Evolutionary conservation across 495 filamentous ascomycete species (phyloP).

Genomic region (Hypoxylon rickii): DNA sequence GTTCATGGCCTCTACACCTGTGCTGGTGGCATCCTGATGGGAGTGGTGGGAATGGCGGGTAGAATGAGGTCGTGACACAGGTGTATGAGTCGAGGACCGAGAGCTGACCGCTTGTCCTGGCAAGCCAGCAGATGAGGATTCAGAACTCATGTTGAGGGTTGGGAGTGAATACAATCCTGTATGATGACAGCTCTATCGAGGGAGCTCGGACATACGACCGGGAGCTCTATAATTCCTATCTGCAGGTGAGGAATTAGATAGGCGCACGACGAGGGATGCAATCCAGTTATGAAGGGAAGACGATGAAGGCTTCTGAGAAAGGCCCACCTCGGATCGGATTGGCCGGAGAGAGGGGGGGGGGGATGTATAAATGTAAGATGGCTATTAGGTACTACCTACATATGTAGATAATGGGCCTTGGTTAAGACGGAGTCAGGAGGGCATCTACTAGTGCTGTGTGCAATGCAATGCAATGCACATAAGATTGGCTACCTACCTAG

Average conservation of each 20-base stretch:
- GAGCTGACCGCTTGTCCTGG: constrained; percentile 1
- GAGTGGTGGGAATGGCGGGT: constrained; percentile 11
- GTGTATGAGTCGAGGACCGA: constrained; percentile 18
- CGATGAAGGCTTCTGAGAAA: neutral
- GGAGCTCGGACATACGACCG: constrained; percentile 24
- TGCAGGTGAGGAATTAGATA: constrained; percentile 22
- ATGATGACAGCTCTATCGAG: neutral
- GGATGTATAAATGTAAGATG: no score
- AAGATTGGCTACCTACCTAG: neutral
- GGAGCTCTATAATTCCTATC: constrained; percentile 25
- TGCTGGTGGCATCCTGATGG: constrained; percentile 46
- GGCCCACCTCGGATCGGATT: no score
- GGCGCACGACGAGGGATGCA: constrained; percentile 6
- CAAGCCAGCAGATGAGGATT: no score
- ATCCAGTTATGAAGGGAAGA: constrained; percentile 14
- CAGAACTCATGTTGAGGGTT: constrained; percentile 9
- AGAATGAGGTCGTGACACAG: constrained; percentile 10
- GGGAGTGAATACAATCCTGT: constrained; percentile 11
- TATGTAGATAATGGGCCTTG: no score
- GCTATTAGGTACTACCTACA: no score
- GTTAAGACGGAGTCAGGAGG: no score
- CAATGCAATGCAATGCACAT: no score
- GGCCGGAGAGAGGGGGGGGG: no score
- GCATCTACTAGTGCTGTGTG: no score
- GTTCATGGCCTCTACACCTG: constrained; percentile 53